Base-by-base conservation (phyloP, 106 monocot genomes). In the Chionographis japonica region DNA sequence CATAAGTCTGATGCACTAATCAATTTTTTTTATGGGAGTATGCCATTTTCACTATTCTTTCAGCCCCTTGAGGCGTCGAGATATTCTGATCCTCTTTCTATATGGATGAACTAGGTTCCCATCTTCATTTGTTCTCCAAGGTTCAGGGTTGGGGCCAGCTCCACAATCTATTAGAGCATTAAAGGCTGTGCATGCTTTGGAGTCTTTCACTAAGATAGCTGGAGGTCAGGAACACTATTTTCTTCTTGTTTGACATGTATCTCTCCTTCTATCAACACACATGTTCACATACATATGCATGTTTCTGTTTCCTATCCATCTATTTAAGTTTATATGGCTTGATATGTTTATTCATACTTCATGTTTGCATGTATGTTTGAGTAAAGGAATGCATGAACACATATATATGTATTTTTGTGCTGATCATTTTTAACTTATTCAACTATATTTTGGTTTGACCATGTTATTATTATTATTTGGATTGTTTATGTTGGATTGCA, bases 71-170 rank as follows among this genome's bases (percentile, higher is more conserved):
- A 5, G 15, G 41, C 6, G 36, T 62, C 41, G 35, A 76, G 41
- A 54, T 63, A n/a, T 68, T 52, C 46, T 46, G 5, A 10, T 59
- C 59, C 59, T 59, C 36, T 41, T 56, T 55, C 46, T 12, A 67
- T 36, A 39, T 56, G 40, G 52, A 62, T 56, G 10, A 20, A 13
- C 7, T 66, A 94, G 94, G 94, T 77, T 81, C 20, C 94, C 94
- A 67, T 85, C 80, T 66, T 61, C 82, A 67, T 85, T 85, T 83
- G 83, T 91, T 67, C 82, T 90, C 42, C 85, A 78, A 81, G 88
- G 88, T 57, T 72, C 86, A 41, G 85, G 88, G 13, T 77, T 88
- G 40, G 56, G 73, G 79, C 87, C 90, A 79, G 83, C 94, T 52
- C 85, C 90, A 69, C 81, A 79, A 77, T 69, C 84, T 16, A 38